phyloP scores from a whole-genome alignment of 2,329 filamentous ascomycete genomes.

The Aspergillus sp. region DNA sequence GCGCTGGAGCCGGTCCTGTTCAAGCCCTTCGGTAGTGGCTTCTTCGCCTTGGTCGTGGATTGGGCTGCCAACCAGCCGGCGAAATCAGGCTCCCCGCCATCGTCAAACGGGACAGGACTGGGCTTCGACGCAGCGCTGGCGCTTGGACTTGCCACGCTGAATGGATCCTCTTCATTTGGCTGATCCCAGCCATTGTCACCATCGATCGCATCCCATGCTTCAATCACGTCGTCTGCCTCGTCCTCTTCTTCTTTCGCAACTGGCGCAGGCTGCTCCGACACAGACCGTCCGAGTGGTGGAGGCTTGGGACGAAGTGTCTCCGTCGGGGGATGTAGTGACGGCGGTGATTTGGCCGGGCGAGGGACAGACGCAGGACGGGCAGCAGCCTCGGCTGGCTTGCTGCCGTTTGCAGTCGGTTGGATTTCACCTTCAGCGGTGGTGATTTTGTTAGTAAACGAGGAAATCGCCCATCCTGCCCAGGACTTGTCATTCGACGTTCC shows the following conservation, averaged over 20 bases:
- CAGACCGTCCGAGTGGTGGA: constrained; percentile 26
- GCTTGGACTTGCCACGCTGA: constrained; percentile 24
- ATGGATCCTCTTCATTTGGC: constrained; percentile 36
- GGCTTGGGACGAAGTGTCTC: constrained; percentile 14
- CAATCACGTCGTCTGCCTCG: constrained; percentile 53
- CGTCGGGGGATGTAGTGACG: constrained; percentile 16
- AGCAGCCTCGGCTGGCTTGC: constrained; percentile 33
- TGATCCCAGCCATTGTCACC: constrained; percentile 44
- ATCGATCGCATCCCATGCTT: constrained; percentile 64
- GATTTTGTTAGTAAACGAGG: constrained; percentile 93
- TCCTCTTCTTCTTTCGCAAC: constrained; percentile 40
- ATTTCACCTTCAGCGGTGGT: constrained; percentile 81
- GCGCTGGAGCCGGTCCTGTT: constrained; percentile 46
- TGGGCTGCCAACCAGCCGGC: constrained; percentile 90
- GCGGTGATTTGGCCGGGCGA: constrained; percentile 26
- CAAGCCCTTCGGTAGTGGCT: constrained; percentile 74
- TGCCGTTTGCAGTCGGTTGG: constrained; percentile 47
- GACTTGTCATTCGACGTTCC: constrained; percentile 62
- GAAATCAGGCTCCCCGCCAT: constrained; percentile 86
- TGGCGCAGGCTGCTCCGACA: constrained; percentile 32
- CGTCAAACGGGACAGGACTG: constrained; percentile 56
- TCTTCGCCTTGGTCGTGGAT: constrained; percentile 61
- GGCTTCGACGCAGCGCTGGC: constrained; percentile 19
- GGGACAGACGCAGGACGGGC: constrained; percentile 42
- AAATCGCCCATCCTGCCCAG: constrained; percentile 97